These are phyloP conservation scores for Iris macrosiphon DNA, from an alignment of 106 monocot species.

Conservation along the genomic window DNA sequence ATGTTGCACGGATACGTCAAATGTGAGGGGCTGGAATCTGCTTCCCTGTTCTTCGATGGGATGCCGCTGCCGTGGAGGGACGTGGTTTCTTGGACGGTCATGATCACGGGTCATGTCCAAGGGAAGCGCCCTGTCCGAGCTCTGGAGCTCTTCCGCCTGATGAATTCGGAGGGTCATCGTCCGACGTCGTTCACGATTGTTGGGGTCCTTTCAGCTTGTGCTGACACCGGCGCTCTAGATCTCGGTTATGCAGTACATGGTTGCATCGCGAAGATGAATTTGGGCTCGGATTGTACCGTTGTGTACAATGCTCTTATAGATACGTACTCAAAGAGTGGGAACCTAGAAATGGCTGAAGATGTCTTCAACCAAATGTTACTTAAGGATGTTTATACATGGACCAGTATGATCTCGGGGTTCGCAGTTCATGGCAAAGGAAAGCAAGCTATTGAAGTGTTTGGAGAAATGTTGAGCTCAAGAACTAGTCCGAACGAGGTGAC, in stretches of 20 bases:
- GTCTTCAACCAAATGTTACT: slow-evolving; percentile 14
- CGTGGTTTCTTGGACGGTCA: slow-evolving; percentile 28
- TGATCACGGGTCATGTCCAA: slow-evolving; percentile 37
- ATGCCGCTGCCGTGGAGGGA: slow-evolving; percentile 26
- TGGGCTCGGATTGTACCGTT: slow-evolving; percentile 17
- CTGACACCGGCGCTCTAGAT: slow-evolving; percentile 37
- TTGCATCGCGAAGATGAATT: slow-evolving; percentile 16
- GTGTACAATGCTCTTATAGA: slow-evolving; percentile 41
- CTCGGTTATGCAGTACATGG: slow-evolving; percentile 39
- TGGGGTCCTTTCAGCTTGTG: slow-evolving; percentile 42
- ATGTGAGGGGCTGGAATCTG: slow-evolving; percentile 13
- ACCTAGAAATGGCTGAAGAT: slow-evolving; percentile 17
- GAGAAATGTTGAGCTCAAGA: slow-evolving; percentile 10
- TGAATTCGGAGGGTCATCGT: slow-evolving; percentile 18
- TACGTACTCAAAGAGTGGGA: slow-evolving; percentile 66
- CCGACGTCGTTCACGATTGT: slow-evolving; percentile 25
- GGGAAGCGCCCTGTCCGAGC: slow-evolving; percentile 17
- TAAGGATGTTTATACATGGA: slow-evolving; percentile 48
- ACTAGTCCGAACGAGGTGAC: slow-evolving; percentile 39
- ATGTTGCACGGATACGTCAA: slow-evolving; percentile 32
- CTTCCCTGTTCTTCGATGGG: slow-evolving; percentile 16
- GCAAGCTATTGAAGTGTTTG: slow-evolving; percentile 15
- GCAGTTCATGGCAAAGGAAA: slow-evolving; percentile 28
- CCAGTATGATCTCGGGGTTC: slow-evolving; percentile 38
- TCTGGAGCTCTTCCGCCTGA: slow-evolving; percentile 22